Percentiles rank a stretch among this genome's conserved stretches.
phyloP scores from a whole-genome alignment of 306 rosid species.

The Sicyos baderoa region DNA sequence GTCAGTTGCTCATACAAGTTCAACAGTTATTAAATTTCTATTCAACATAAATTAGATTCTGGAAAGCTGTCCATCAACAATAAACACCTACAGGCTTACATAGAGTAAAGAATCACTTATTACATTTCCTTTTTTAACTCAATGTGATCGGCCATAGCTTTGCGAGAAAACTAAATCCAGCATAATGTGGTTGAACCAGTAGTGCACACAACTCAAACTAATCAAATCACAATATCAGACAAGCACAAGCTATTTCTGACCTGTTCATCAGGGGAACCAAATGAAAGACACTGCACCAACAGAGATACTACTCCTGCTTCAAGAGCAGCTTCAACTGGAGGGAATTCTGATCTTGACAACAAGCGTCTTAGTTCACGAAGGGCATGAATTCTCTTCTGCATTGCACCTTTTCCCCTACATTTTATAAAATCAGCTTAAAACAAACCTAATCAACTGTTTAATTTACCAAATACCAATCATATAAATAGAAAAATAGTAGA shows the following conservation, averaged over 20 bases:
- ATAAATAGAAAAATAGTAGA: not conserved
- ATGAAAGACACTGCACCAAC: slow-evolving; percentile 80
- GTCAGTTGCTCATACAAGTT: not conserved
- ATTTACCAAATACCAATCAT: not conserved
- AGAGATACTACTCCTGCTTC: slow-evolving; percentile 69
- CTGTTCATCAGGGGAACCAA: slow-evolving; percentile 97
- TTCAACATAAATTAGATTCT: not conserved
- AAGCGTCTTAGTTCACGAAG: slow-evolving; percentile 77
- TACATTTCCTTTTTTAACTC: not conserved
- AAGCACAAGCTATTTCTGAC: slow-evolving; percentile 26
- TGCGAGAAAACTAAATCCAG: not conserved
- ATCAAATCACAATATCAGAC: slow-evolving; percentile 2
- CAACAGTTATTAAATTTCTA: not conserved
- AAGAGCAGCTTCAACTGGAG: slow-evolving; percentile 79
- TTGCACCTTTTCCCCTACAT: slow-evolving; percentile 82
- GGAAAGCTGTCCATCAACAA: not conserved
- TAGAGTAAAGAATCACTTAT: not conserved
- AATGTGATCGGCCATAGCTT: not conserved
- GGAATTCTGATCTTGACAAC: slow-evolving; percentile 75
- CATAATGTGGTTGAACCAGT: slow-evolving; percentile 2
- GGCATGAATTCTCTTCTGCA: slow-evolving; percentile 64
- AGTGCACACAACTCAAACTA: not conserved
- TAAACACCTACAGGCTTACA: slow-evolving; percentile 6
- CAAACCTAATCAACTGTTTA: not conserved
- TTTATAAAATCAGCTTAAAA: slow-evolving; percentile 9